Evolutionary conservation across 768 basidiomycete genomes (phyloP).

Genomic region (Russula ochroleuca): DNA sequence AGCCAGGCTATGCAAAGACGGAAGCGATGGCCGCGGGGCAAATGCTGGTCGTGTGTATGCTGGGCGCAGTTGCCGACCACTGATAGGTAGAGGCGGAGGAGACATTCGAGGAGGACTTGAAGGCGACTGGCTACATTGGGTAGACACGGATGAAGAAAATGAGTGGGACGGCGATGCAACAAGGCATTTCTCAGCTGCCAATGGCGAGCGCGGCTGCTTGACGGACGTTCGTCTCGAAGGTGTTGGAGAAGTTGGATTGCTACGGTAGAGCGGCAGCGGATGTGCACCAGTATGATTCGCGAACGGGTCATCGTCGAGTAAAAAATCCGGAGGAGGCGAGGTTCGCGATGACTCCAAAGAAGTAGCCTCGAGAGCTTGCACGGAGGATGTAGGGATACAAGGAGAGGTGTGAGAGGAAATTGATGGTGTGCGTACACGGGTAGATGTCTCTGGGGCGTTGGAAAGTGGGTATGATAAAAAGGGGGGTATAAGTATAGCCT

Average conservation of each 20-base stretch:
- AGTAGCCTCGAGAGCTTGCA: background rate
- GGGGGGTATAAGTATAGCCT: constrained; percentile 48
- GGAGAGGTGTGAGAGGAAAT: constrained; percentile 22
- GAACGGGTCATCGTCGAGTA: constrained; percentile 73
- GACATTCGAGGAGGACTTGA: constrained; percentile 22
- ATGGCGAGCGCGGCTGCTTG: constrained; percentile 23
- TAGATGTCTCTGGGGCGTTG: constrained; percentile 30
- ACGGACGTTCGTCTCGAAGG: constrained; percentile 16
- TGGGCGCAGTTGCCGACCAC: constrained; percentile 35
- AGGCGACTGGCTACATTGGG: constrained; percentile 26
- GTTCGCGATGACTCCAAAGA: constrained; percentile 27
- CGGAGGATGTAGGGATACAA: constrained; percentile 9
- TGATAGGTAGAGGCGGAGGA: constrained; percentile 20
- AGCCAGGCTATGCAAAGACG: constrained; percentile 40
- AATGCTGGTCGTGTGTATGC: constrained; percentile 44
- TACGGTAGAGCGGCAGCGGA: constrained; percentile 22
- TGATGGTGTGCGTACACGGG: constrained; percentile 27
- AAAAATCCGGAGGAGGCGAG: constrained; percentile 35
- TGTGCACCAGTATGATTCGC: constrained; percentile 48
- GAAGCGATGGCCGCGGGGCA: constrained; percentile 40
- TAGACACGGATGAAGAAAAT: constrained; percentile 6
- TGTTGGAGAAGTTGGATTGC: constrained; percentile 23
- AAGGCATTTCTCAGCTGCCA: constrained; percentile 10
- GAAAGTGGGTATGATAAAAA: constrained; percentile 37
- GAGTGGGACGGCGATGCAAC: constrained; percentile 15